phyloP scores from a whole-genome alignment of 2,329 filamentous ascomycete genomes.

The Dothideomycetes sp. region DNA sequence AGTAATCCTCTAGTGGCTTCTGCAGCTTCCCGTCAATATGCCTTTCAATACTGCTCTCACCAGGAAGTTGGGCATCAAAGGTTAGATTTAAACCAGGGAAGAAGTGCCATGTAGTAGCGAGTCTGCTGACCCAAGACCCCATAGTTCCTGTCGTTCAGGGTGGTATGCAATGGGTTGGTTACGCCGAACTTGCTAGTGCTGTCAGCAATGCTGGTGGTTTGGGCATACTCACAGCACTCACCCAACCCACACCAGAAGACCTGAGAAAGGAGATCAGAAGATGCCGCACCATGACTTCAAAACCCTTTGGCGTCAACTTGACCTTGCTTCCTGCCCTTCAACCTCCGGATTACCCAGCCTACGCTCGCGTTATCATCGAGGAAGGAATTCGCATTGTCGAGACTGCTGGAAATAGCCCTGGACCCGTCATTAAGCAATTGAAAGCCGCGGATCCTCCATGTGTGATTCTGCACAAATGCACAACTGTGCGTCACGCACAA shows the following conservation, averaged over 20 bases:
- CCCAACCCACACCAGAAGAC: constrained; percentile 83
- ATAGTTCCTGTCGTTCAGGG: constrained; percentile 76
- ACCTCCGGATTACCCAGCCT: constrained; percentile 85
- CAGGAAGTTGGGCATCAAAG: constrained; percentile 48
- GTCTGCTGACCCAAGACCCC: constrained; percentile 20
- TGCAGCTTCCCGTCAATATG: no score
- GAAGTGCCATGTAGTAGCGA: constrained; percentile 24
- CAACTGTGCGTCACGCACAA: constrained; percentile 85
- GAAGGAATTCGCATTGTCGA: constrained; percentile 88
- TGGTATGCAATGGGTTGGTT: constrained; percentile 81
- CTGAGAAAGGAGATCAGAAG: constrained; percentile 87
- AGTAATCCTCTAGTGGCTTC: no score
- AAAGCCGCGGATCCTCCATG: constrained; percentile 60
- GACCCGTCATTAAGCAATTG: constrained; percentile 79
- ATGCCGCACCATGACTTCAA: constrained; percentile 68
- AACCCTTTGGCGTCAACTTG: constrained; percentile 87
- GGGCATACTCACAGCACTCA: constrained; percentile 77
- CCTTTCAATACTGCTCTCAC: constrained; percentile 57
- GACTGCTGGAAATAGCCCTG: constrained; percentile 83
- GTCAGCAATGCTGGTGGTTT: constrained; percentile 76
- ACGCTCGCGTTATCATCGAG: constrained; percentile 85
- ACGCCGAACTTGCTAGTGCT: constrained; percentile 65
- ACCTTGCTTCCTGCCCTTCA: constrained; percentile 85
- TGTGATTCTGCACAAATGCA: constrained; percentile 93
- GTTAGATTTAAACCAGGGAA: no score